These are phyloP conservation scores for Colletotrichum phormii DNA, from an alignment of 2,329 filamentous ascomycete genomes.

Conservation along the genomic window DNA sequence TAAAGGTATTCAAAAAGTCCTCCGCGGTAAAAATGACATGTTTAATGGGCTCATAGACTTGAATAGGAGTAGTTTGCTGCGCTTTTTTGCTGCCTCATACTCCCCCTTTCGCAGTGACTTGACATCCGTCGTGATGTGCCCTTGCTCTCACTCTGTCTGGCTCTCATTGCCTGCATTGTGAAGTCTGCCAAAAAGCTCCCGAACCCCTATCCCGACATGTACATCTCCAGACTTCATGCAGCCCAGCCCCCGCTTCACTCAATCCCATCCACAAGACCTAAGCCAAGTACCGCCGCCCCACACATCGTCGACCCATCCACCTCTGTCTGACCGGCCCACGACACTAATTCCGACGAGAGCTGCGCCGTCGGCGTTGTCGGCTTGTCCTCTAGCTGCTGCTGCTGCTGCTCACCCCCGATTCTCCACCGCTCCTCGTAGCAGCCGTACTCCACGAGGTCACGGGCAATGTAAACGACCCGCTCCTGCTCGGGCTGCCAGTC, in stretches of 20 bases:
- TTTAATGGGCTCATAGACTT: conserved; percentile 12
- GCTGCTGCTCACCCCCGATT: background rate
- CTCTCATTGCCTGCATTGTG: background rate
- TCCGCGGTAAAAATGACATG: conserved; percentile 26
- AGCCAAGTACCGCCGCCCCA: background rate
- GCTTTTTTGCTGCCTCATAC: background rate
- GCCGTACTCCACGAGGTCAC: conserved; percentile 26
- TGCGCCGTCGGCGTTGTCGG: background rate
- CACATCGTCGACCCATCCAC: conserved; percentile 11
- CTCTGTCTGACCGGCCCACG: background rate
- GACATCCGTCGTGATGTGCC: background rate
- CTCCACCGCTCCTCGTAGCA: conserved; percentile 32
- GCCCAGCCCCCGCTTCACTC: background rate
- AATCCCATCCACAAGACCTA: background rate
- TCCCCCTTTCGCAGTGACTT: background rate
- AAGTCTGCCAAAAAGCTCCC: too few relatives aligned
- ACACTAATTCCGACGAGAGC: background rate
- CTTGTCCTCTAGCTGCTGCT: background rate
- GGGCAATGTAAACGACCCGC: conserved; percentile 35
- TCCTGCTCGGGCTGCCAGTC: conserved; percentile 42
- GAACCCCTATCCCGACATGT: too few relatives aligned
- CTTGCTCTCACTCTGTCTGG: background rate
- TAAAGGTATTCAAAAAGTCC: conserved; percentile 29
- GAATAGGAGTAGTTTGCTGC: background rate
- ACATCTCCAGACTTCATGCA: background rate